Percentiles rank a stretch among this genome's conserved stretches.
Evolutionary conservation across 441 rosid genomes (phyloP).

Genomic region (Melastoma candidum): DNA sequence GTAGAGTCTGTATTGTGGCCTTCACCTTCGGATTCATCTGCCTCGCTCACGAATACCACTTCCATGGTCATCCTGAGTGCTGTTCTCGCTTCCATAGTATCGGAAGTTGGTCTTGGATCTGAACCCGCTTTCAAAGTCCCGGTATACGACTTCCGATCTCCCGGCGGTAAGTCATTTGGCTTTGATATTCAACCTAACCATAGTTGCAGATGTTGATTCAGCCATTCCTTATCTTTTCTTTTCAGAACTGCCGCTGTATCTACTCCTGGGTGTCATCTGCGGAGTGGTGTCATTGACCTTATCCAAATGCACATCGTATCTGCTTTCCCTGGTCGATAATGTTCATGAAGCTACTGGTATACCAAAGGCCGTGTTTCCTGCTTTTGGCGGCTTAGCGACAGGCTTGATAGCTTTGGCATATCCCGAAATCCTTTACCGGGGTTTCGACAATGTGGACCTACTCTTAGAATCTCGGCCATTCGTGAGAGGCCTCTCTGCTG

Average conservation of each 20-base stretch:
- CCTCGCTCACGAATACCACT: constrained; percentile 65
- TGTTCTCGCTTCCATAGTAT: constrained; percentile 77
- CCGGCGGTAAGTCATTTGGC: constrained; percentile 45
- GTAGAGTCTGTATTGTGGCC: constrained; percentile 95
- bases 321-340: constrained; percentile 39
- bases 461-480: constrained; percentile 83
- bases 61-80: constrained; percentile 92
- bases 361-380: constrained; percentile 68
- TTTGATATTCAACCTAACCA: constrained; percentile 2
- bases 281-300: constrained; percentile 68
- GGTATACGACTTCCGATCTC: constrained; percentile 82
- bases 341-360: constrained; percentile 53
- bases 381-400: constrained; percentile 54
- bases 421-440: constrained; percentile 96
- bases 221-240: constrained; percentile 11
- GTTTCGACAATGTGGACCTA: constrained; percentile 85
- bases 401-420: constrained; percentile 71
- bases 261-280: constrained; percentile 70
- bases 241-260: constrained; percentile 89
- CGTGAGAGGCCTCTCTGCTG: constrained; percentile 69
- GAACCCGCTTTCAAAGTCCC: constrained; percentile 91
- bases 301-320: constrained; percentile 67
- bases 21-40: constrained; percentile 41
- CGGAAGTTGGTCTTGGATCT: constrained; percentile 85
- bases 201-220: constrained; percentile 6